Conservation (phyloP, 2,329 filamentous ascomycete species). For the Fusarium oligoseptatum region DNA sequence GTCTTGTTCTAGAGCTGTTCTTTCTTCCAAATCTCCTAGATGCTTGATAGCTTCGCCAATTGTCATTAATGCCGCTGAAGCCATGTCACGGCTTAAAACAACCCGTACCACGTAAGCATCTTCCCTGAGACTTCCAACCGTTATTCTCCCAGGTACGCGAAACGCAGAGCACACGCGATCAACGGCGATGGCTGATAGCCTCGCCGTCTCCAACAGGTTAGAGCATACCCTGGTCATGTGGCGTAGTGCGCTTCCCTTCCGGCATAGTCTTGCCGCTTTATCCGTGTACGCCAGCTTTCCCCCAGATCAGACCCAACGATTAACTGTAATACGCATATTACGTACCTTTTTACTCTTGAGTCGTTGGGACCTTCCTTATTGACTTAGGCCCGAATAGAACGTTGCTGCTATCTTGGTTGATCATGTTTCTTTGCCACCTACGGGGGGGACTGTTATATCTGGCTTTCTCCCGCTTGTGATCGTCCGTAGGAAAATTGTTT, state of each 20-base stretch:
- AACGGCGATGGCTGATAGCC: constrained; percentile 12
- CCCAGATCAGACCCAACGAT: constrained; percentile 15
- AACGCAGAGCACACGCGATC: constrained; percentile 11
- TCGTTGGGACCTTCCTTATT: constrained; percentile 33
- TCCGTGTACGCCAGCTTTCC: constrained; percentile 21
- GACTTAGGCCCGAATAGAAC: constrained; percentile 17
- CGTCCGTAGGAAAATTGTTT: neutral
- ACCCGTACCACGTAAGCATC: neutral
- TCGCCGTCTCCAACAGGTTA: constrained; percentile 11
- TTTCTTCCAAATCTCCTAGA: neutral
- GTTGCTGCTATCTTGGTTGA: neutral
- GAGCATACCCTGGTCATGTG: constrained; percentile 5
- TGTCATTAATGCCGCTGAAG: neutral
- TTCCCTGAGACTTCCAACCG: neutral
- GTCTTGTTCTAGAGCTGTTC: neutral
- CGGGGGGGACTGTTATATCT: constrained; percentile 14
- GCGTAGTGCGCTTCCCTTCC: constrained; percentile 22
- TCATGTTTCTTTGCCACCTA: constrained; percentile 10
- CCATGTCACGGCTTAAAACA: neutral
- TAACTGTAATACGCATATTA: constrained; percentile 16
- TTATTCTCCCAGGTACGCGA: neutral
- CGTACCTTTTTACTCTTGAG: constrained; percentile 22
- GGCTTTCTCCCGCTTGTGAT: constrained; percentile 7
- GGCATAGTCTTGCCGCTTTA: constrained; percentile 38
- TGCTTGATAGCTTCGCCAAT: neutral